Conservation (phyloP, 2,329 filamentous ascomycete genomes). For the Stagonosporopsis vannaccii region DNA sequence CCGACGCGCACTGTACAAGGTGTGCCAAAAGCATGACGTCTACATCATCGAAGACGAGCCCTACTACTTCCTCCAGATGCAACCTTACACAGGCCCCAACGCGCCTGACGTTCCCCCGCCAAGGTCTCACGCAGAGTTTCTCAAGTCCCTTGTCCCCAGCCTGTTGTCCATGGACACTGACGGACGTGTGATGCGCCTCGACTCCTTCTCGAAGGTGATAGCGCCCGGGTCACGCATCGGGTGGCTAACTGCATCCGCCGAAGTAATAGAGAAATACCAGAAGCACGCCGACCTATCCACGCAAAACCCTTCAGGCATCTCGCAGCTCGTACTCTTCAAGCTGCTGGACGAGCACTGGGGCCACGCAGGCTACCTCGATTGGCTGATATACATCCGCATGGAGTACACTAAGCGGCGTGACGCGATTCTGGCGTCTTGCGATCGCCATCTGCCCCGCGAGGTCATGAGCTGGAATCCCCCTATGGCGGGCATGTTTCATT, state of each 20-base stretch:
- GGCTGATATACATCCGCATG: conserved; percentile 81
- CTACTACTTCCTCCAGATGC: conserved; percentile 93
- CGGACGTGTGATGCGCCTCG: conserved; percentile 86
- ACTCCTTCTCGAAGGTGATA: conserved; percentile 93
- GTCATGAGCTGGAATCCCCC: conserved; percentile 83
- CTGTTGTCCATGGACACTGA: conserved; percentile 83
- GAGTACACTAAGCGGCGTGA: conserved; percentile 84
- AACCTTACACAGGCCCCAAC: conserved; percentile 69
- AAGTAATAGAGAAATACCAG: conserved; percentile 82
- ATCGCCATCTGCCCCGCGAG: conserved; percentile 74
- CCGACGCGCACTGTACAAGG: conserved; percentile 74
- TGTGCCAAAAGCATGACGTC: conserved; percentile 84
- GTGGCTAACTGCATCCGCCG: conserved; percentile 87
- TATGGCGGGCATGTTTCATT: conserved; percentile 93
- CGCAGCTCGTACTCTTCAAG: conserved; percentile 85
- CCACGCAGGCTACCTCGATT: conserved; percentile 85
- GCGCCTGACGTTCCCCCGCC: conserved; percentile 63
- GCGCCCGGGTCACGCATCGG: conserved; percentile 81
- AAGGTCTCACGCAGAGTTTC: conserved; percentile 72
- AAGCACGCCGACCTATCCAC: conserved; percentile 83
- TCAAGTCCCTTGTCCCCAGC: conserved; percentile 75
- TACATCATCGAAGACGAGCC: conserved; percentile 92
- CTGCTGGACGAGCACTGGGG: conserved; percentile 94
- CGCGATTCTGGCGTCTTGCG: conserved; percentile 79
- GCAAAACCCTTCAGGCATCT: conserved; percentile 85